Evolutionary conservation across 176 grass and related monocot genomes (phyloP), one percentile per base, ranked within the genome.

Genomic region (Rhynchospora pubera): DNA sequence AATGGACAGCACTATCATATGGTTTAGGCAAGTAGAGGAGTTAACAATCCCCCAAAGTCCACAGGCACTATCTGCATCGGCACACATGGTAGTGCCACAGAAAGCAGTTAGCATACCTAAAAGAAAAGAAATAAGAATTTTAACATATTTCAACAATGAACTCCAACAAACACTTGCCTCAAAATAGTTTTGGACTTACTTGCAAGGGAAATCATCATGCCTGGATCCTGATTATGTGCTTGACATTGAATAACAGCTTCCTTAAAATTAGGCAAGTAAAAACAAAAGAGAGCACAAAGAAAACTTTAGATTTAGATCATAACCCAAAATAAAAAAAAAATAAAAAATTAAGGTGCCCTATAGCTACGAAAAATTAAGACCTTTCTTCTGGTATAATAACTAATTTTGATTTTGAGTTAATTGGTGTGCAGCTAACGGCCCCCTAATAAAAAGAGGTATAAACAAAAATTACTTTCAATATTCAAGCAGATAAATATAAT

Each of bases 11-110:
- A 47, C 78, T 23, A 90, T 9, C 13, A 93, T 79, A 72, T 98
- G 90, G 71, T 98, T 94, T 16, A 64, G 64, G 84, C 95, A 98
- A 62, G 90, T 88, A 34, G 92, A 94, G 59, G 92, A 91, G 61
- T 90, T 62, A 7, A 91, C 74, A 9, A 87, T 22, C 65, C 53
- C 79, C 7, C 18, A 19, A 5, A 89, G 47, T 23, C 43, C 32
- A 75, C 87, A 97, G 62, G 82, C 57, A 77, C 24, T 47, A 63
- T 10, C 52, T 80, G 84, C 78, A 30, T 88, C 39, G 10, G 81
- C 84, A 79, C 92, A 97, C 52, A 86, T 2, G 21, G 62, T 26
- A 46, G 43, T 78, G 26, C 90, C 81, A 59, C 85, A 94, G 30
- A 91, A 71, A 50, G 3, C 80, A 62, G 80, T 86, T 86, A 86